Conservation (phyloP, 371 early-diverging fungal genomes). For the Mucor saturninus region DNA sequence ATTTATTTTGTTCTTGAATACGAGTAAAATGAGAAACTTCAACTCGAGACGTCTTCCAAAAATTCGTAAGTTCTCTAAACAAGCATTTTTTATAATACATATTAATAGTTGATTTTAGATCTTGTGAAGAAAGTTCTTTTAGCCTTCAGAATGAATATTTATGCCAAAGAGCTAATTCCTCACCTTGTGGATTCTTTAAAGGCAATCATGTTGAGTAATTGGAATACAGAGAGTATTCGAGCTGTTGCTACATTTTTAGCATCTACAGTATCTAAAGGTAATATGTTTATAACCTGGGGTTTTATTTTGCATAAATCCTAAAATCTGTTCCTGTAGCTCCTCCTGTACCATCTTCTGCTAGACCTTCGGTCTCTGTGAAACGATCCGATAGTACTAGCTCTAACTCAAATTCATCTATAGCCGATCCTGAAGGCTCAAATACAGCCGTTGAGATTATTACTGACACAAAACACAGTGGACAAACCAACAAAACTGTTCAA, state of each 20-base stretch:
- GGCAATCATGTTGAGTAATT: constrained; percentile 61
- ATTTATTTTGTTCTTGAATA: constrained; percentile 66
- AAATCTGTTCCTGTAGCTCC: not conserved
- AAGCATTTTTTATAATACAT: not conserved
- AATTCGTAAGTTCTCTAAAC: constrained; percentile 54
- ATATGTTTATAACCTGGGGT: not conserved
- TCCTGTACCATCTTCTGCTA: not conserved
- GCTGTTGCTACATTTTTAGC: constrained; percentile 72
- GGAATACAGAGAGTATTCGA: constrained; percentile 69
- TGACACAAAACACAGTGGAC: constrained; percentile 40
- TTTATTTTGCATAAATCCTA: not conserved
- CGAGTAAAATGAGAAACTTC: constrained; percentile 59
- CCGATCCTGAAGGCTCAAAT: constrained; percentile 6
- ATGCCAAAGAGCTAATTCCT: constrained; percentile 58
- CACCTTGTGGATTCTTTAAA: constrained; percentile 63
- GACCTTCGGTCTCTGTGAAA: not conserved
- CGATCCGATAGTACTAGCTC: constrained; percentile 30
- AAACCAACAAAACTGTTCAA: constrained; percentile 45
- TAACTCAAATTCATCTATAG: not conserved
- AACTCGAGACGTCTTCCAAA: constrained; percentile 67
- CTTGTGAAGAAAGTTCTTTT: constrained; percentile 68
- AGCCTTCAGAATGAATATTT: constrained; percentile 66
- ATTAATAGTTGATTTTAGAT: constrained; percentile 34
- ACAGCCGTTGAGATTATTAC: constrained; percentile 31
- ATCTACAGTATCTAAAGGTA: constrained; percentile 68